These are phyloP conservation scores for Herpotrichia juniperi DNA, from an alignment of 2,329 filamentous ascomycete genomes.

Conservation along the genomic window DNA sequence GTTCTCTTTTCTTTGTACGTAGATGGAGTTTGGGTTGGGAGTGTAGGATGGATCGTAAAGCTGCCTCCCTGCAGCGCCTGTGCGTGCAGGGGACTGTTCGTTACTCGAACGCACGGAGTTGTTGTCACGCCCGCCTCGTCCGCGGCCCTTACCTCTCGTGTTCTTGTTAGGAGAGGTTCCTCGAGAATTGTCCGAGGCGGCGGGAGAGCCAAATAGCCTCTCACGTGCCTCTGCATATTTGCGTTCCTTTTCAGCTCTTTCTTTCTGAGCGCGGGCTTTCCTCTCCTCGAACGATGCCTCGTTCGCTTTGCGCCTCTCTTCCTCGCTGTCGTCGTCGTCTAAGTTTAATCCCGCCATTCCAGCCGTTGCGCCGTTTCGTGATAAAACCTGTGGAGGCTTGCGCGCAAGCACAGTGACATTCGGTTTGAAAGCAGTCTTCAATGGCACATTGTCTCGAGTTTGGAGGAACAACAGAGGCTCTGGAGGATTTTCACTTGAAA, in stretches of 20 bases:
- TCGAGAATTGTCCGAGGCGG: constrained; percentile 41
- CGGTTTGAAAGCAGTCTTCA: constrained; percentile 77
- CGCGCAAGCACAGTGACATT: constrained; percentile 84
- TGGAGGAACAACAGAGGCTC: constrained; percentile 79
- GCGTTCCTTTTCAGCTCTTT: constrained; percentile 87
- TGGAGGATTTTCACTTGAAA: constrained; percentile 71
- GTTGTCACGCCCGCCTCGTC: constrained; percentile 44
- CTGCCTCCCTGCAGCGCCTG: constrained; percentile 56
- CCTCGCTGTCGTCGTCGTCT: constrained; percentile 65
- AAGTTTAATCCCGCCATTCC: constrained; percentile 54
- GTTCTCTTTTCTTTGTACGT: constrained; percentile 52
- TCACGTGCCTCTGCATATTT: constrained; percentile 89
- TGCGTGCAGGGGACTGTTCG: constrained; percentile 43
- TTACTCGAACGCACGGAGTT: constrained; percentile 46
- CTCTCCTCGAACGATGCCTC: constrained; percentile 77
- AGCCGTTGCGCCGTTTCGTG: constrained; percentile 57
- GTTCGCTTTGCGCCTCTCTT: constrained; percentile 64
- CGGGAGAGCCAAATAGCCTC: constrained; percentile 76
- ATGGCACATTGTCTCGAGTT: constrained; percentile 65
- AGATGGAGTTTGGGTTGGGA: constrained; percentile 64
- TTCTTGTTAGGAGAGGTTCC: constrained; percentile 42
- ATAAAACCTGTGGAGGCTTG: constrained; percentile 72
- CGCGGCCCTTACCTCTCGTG: constrained; percentile 44
- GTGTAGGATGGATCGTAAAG: constrained; percentile 80
- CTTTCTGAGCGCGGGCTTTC: constrained; percentile 75